Evolutionary conservation across 176 grass and related monocot species (phyloP), one percentile per base, ranked within the genome.

Genomic region (Rhynchospora tenuis): DNA sequence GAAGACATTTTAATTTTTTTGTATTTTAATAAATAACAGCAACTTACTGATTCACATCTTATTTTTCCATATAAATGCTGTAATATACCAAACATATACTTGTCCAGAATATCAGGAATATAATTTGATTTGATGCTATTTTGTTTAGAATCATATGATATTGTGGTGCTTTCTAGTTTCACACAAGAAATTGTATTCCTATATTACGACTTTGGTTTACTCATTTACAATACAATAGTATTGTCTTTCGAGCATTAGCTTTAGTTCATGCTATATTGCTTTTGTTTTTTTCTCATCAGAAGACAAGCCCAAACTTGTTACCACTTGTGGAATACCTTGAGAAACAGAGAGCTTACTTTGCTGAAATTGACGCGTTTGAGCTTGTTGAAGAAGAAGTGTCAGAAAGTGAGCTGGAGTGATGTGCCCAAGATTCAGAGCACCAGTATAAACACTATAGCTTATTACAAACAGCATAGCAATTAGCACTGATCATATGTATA

Each of bases 261-360:
- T 58, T 8, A 11, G 10, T 33, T 78, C 74, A 78, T 29, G 48
- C 26, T 54, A 5, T 69, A 69, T 44, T 10, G 46, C 33, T 73
- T 46, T 73, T 13, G 51, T 56, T 13, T 27, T 54, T 52, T 56
- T 24, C 47, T 80, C 66, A 48, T 7, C 80, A 82, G 80, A 47
- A 28, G 13, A 12, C 61, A 47, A 52, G 78, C 22, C 16, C 10
- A 63, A 47, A 80, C 81, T 72, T 59, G 13, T 38, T 54, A 50
- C 19, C 67, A 50, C 46, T 50, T 28, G 52, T 64, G 33, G 76
- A 85, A 62, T 85, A 84, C 60, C 76, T 89, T 73, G 76, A 85
- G 83, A 81, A 85, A 52, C 87, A 89, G 83, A 89, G 52, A 58
- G 87, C 87, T 19, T 89, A 89, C 58, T 89, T 85, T 67, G 82